Evolutionary conservation across 2,329 filamentous ascomycete genomes (phyloP), one percentile per base, ranked within the genome.

Genomic region (Trichocomaceae sp.): DNA sequence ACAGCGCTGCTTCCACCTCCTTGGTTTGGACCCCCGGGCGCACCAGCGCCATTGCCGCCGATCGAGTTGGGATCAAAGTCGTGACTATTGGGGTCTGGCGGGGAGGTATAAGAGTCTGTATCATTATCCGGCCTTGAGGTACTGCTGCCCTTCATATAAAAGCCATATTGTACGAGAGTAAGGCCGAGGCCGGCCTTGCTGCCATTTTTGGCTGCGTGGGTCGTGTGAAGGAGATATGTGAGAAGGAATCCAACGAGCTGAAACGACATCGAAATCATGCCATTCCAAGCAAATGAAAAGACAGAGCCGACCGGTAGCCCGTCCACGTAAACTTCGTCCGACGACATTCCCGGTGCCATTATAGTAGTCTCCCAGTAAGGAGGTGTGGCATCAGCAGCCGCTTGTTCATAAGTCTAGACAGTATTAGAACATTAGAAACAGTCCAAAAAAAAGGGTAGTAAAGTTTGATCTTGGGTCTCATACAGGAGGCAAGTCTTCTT

Each of bases 331-430:
- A 99, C 92, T 71, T 99, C 93, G 67, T 97, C 91, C 39, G 85
- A 83, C n/a, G 87, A 88, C 61, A 93, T 83, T 54, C 92, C 93
- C 0, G 93, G 93, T 0, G 91, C 92, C 50, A 99, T 82, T 61
- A 99, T 96, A 0, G 93, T 97, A 5, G 93, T 99, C 77, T 99
- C 93, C 93, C 93, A 99, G 73, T 99, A 99, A 0, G 93, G 93
- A 1, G 93, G 93, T 47, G 93, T 93, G 22, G 90, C 87, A 71
- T 99, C 93, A 42, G 92, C 92, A 2, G 93, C 93, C 15, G 93
- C 93, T 83, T 97, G 92, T 79, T 99, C 93, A 71, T 99, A 99
- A 35, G 92, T 91, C 89, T 96, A 64, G 15, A 57, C 48, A 44
- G 41, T 47, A 69, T 78, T 66, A 77, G 73, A 62, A 63, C n/a